Evolutionary conservation across 192 early-diverging fungal genomes (phyloP).

Genomic region (Rhizoclosmatium globosum): DNA sequence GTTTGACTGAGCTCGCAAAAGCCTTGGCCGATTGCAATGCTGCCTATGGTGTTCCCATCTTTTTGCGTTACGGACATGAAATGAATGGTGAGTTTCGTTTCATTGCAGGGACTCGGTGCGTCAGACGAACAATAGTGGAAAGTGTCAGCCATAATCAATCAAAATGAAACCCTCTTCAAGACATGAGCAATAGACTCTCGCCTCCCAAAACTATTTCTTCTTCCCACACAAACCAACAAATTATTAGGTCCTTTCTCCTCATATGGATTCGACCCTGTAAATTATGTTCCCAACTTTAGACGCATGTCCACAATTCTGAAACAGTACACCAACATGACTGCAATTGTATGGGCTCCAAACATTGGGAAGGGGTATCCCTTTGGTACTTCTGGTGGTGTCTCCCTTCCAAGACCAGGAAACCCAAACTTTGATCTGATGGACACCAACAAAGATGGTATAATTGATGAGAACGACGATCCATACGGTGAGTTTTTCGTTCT

Average conservation of each 20-base stretch:
- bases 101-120: background rate
- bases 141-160: background rate
- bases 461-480: slow-evolving; percentile 46
- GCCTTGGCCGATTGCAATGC: slow-evolving; percentile 37
- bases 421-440: slow-evolving; percentile 42
- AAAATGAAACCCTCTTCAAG: too few relatives aligned
- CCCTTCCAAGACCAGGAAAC: slow-evolving; percentile 11
- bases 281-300: slow-evolving; percentile 37
- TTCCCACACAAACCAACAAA: background rate
- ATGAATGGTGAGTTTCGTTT: slow-evolving; percentile 53
- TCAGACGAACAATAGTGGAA: background rate
- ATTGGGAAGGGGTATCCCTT: slow-evolving; percentile 55
- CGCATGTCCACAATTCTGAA: slow-evolving; percentile 43
- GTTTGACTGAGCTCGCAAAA: slow-evolving; percentile 35
- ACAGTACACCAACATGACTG: slow-evolving; percentile 54
- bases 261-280: slow-evolving; percentile 43
- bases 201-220: too few relatives aligned
- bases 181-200: too few relatives aligned
- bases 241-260: slow-evolving; percentile 38
- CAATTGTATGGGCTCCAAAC: slow-evolving; percentile 59
- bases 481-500: slow-evolving; percentile 12
- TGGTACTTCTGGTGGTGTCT: background rate
- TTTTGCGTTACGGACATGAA: slow-evolving; percentile 57
- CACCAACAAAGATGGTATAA: slow-evolving; percentile 45
- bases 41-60: slow-evolving; percentile 45